Base-by-base conservation (phyloP, 305 asterid species). In the Rubia occidens region DNA sequence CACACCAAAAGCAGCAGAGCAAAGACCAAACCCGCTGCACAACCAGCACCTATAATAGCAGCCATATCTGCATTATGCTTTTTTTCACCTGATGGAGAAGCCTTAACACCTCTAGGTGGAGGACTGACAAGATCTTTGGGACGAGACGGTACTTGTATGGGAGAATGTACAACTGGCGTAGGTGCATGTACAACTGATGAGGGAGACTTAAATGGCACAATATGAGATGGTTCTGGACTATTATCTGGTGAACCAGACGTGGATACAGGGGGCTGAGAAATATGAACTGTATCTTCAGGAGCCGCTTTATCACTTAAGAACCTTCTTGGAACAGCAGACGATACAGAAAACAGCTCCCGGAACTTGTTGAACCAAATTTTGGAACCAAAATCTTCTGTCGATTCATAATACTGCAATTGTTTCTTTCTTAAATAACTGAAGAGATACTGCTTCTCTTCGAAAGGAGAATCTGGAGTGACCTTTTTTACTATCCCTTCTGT, bases 311-410 rank as follows among this genome's bases (percentile, higher is more conserved):
- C 65, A 66, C 90, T 76, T 70, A 93, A 83, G 78, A 78, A 78
- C 81, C 95, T 86, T 83, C 96, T 82, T 8, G 94, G 95, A 76
- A 78, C 74, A 20, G 67, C 35, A 35, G 79, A 69, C 80, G 80
- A 75, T 64, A 40, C 69, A 32, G 85, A 67, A 62, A 81, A 55
- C 65, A 79, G 68, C 54, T 81, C 82, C 64, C 75, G 78, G 64
- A 69, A 77, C 61, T 64, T 74, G 70, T 70, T 49, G 32, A 78
- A 51, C 73, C 67, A 49, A 53, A 71, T 60, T 44, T 20, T 17
- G 10, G 62, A 68, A 60, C 42, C 71, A 10, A 59, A 64, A 4
- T 54, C 75, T 58, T 45, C 53, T 65, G 44, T 59, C 32, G 53
- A 74, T 72, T 74, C 71, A 72, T 45, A 71, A 67, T 68, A 4